These are phyloP conservation scores for Capronia americana DNA, from an alignment of 2,329 filamentous ascomycete genomes.

Conservation along the genomic window DNA sequence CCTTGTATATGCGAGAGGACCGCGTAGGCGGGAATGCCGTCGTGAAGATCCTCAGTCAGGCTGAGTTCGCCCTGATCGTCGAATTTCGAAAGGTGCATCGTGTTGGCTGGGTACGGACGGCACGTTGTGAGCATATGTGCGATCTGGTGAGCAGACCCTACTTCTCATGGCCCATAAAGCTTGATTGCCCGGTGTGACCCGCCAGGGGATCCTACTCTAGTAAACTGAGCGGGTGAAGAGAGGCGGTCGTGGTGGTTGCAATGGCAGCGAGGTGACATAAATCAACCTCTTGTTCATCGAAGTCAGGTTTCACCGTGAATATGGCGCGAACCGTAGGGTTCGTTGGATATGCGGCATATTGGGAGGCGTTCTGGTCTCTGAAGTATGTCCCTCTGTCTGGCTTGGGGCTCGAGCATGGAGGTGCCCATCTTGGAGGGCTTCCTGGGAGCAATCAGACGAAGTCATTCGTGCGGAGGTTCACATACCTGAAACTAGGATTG, in stretches of 20 bases:
- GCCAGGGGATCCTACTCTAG: constrained; percentile 4
- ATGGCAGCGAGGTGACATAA: constrained; percentile 2
- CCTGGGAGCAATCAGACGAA: background rate
- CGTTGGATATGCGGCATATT: constrained; percentile 5
- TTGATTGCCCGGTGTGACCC: constrained; percentile 2
- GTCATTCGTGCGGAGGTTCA: background rate
- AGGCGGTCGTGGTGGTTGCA: constrained; percentile 8
- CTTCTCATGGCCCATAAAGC: background rate
- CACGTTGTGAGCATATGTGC: constrained; percentile 3
- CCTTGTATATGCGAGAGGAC: constrained; percentile 35
- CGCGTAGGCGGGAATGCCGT: constrained; percentile 21
- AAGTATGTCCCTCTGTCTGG: constrained; percentile 2
- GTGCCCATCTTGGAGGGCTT: background rate
- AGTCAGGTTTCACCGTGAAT: constrained; percentile 1
- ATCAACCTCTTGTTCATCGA: constrained; percentile 4
- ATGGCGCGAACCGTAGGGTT: constrained; percentile 4
- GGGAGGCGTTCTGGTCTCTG: constrained; percentile 5
- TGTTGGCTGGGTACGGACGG: background rate
- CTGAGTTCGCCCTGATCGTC: background rate
- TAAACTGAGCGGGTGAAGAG: constrained; percentile 2
- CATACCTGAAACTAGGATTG: constrained; percentile 2
- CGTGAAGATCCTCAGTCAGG: constrained; percentile 1
- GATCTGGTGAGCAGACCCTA: constrained; percentile 4
- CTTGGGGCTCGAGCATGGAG: background rate
- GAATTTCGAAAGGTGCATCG: constrained; percentile 19